Evolutionary conservation across 2,329 filamentous ascomycete genomes (phyloP).

Genomic region (Elsinoe batatas): DNA sequence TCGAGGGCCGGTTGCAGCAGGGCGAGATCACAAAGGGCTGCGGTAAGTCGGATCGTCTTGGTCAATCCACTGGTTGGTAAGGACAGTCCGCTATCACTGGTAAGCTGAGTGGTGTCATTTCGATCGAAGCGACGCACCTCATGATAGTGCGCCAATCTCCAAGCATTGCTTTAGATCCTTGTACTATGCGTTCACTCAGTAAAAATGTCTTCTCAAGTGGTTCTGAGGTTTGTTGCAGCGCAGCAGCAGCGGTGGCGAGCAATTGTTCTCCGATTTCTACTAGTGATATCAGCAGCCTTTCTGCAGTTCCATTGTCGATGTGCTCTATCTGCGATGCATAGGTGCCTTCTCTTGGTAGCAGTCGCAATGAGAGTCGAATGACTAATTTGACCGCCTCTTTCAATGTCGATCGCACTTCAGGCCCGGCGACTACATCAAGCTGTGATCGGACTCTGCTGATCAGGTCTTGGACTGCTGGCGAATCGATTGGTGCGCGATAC

Average conservation of each 20-base stretch:
- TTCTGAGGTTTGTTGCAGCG: not conserved
- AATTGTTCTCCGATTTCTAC: not conserved
- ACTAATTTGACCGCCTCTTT: not conserved
- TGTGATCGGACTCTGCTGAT: not conserved
- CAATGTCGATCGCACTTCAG: not conserved
- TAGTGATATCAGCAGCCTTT: not conserved
- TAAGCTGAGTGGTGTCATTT: not conserved
- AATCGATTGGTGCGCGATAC: not conserved
- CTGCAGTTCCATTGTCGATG: conserved; percentile 1
- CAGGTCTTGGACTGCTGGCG: not conserved
- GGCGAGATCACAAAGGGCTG: not conserved
- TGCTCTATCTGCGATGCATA: not conserved
- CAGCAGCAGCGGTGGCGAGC: not conserved
- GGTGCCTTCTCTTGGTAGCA: not conserved
- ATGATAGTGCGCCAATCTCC: not conserved
- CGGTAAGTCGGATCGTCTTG: not conserved
- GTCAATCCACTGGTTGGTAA: not conserved
- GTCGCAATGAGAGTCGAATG: not conserved
- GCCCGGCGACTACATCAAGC: not conserved
- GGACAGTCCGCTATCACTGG: not conserved
- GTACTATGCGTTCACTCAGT: not conserved
- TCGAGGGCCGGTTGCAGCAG: not conserved
- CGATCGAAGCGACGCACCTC: not conserved
- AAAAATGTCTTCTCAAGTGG: not conserved
- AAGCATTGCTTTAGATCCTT: not conserved